Conservation (phyloP, 1,284 basidiomycete genomes). For the Ustilago cynodontis region DNA sequence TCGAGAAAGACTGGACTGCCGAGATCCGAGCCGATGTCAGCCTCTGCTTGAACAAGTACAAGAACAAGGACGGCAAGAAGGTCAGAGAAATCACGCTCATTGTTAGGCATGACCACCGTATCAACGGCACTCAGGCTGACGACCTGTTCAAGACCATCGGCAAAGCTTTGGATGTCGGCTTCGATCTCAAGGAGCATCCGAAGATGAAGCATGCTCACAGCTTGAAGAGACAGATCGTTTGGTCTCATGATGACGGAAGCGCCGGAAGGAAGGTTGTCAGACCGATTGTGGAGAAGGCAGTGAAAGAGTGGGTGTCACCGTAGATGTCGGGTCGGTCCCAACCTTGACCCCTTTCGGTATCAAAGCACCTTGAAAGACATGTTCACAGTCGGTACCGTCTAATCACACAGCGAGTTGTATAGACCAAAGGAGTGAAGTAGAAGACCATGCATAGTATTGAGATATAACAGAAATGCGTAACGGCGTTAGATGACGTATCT, state of each 20-base stretch:
- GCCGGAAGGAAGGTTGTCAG: constrained; percentile 61
- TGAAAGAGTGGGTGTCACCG: constrained; percentile 45
- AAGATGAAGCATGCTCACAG: constrained; percentile 15
- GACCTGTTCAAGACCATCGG: constrained; percentile 48
- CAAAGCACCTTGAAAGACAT: neutral
- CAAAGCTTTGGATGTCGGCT: constrained; percentile 26
- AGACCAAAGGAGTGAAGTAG: neutral
- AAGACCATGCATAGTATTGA: neutral
- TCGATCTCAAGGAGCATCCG: constrained; percentile 26
- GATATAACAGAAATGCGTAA: neutral
- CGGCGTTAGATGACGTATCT: neutral
- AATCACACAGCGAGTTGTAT: neutral
- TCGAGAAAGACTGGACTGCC: constrained; percentile 57
- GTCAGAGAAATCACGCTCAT: constrained; percentile 55
- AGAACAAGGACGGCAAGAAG: constrained; percentile 31
- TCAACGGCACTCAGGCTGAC: constrained; percentile 49
- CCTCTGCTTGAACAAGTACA: constrained; percentile 58
- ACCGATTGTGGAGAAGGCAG: constrained; percentile 61
- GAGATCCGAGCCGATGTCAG: constrained; percentile 59
- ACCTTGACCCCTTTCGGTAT: neutral
- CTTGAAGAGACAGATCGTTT: constrained; percentile 49
- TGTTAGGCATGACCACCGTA: constrained; percentile 46
- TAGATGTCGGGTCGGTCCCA: neutral
- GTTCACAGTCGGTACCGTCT: no score
- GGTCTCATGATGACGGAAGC: constrained; percentile 32